These are phyloP conservation scores for Globisporangium perplexum DNA, from an alignment of 352 stramenopile genomes.

Conservation along the genomic window DNA sequence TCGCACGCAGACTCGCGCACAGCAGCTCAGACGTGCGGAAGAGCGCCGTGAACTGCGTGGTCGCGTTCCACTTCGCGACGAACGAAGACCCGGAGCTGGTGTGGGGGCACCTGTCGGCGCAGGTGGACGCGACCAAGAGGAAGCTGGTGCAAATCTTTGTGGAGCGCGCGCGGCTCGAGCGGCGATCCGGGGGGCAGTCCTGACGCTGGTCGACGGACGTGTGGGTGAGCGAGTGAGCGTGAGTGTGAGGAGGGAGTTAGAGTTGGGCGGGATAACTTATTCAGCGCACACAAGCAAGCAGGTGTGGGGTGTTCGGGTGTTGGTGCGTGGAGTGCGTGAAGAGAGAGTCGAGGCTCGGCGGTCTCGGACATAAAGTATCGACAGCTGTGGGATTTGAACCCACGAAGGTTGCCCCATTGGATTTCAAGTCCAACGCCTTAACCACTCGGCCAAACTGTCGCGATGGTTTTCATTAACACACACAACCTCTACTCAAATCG, in stretches of 20 bases:
- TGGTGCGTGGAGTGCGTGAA: no score
- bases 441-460: conserved; percentile 7
- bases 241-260: neutral
- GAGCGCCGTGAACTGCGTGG: conserved; percentile 53
- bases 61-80: conserved; percentile 56
- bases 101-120: conserved; percentile 33
- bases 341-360: no score
- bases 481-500: no score
- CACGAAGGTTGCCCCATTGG: conserved; percentile 5
- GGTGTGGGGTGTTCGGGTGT: no score
- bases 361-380: neutral
- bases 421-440: conserved; percentile 8
- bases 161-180: conserved; percentile 46
- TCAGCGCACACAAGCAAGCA: neutral
- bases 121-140: conserved; percentile 46
- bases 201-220: neutral
- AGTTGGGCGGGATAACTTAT: conserved; percentile 9
- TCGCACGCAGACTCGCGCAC: conserved; percentile 40
- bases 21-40: conserved; percentile 64
- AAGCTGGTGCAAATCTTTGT: conserved; percentile 77
- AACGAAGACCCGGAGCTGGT: conserved; percentile 36
- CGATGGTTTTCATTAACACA: neutral
- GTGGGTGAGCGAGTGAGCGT: conserved; percentile 1
- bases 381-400: conserved; percentile 8
- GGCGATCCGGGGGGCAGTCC: conserved; percentile 5